Percentiles rank a stretch among this genome's conserved stretches.
Evolutionary conservation across 2,329 filamentous ascomycete genomes (phyloP).

Genomic region (Lasiodiplodia gonubiensis): DNA sequence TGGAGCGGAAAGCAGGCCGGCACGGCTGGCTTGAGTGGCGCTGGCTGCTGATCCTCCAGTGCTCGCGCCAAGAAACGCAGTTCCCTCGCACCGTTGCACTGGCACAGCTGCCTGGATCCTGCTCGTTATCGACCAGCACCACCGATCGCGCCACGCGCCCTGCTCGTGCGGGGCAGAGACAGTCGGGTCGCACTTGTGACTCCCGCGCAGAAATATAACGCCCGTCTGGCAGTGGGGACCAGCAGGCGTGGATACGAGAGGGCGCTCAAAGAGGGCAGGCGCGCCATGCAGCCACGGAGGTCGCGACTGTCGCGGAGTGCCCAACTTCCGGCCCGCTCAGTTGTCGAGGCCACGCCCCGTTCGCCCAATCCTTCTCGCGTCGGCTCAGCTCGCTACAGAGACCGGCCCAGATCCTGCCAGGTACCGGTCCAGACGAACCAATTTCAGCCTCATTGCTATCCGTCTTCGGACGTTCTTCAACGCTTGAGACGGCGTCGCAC

Average conservation of each 20-base stretch:
- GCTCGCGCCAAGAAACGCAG: background rate
- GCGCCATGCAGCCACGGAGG: slow-evolving; percentile 9
- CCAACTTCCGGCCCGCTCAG: too few relatives aligned
- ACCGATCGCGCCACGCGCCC: background rate
- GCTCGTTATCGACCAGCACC: background rate
- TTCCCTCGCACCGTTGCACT: slow-evolving; percentile 18
- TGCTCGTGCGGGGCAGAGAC: background rate
- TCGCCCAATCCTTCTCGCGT: background rate
- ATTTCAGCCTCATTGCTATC: slow-evolving; percentile 6
- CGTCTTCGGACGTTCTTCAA: slow-evolving; percentile 18
- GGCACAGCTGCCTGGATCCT: background rate
- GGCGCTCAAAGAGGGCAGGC: background rate
- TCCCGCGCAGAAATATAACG: slow-evolving; percentile 2
- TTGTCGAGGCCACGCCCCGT: background rate
- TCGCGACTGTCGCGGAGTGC: background rate
- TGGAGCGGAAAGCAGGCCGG: background rate
- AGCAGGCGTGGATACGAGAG: slow-evolving; percentile 11
- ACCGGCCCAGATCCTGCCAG: slow-evolving; percentile 1
- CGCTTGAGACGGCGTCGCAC: background rate
- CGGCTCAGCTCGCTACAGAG: background rate
- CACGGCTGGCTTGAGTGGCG: background rate
- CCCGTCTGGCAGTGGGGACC: background rate
- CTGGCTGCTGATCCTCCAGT: slow-evolving; percentile 9
- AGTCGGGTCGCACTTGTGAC: background rate
- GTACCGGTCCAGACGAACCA: background rate